Conservation (phyloP, 495 filamentous ascomycete species). For the Margaritispora aquatica region DNA sequence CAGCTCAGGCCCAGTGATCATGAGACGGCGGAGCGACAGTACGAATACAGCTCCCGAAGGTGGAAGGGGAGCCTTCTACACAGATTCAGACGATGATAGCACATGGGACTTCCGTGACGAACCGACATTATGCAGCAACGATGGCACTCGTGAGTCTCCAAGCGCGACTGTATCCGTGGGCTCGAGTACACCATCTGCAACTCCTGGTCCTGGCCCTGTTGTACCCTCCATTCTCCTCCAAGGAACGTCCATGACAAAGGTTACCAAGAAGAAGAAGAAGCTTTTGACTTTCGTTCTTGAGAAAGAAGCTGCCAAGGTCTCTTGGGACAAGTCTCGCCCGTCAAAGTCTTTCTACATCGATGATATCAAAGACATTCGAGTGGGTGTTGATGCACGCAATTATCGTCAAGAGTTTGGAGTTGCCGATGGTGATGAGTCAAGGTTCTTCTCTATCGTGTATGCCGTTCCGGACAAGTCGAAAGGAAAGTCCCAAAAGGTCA, state of each 20-base stretch:
- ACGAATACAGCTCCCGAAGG: conserved; percentile 55
- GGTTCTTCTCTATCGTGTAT: conserved; percentile 88
- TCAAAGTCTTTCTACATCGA: conserved; percentile 87
- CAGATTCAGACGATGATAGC: conserved; percentile 60
- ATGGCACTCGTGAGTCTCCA: conserved; percentile 28
- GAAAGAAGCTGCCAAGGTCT: conserved; percentile 73
- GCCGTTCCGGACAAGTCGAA: conserved; percentile 61
- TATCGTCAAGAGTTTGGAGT: conserved; percentile 81
- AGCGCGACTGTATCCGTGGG: conserved; percentile 31
- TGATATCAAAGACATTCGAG: conserved; percentile 84
- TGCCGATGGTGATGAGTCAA: conserved; percentile 50
- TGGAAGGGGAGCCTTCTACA: conserved; percentile 47
- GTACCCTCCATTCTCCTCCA: conserved; percentile 64
- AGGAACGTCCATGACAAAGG: conserved; percentile 70
- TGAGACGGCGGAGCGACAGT: conserved; percentile 82
- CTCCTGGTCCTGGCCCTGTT: conserved; percentile 52
- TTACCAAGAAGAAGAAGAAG: conserved; percentile 76
- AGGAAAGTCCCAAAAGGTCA: conserved; percentile 61
- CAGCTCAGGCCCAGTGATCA: conserved; percentile 81
- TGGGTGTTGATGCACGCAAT: conserved; percentile 78
- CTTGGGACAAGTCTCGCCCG: conserved; percentile 74
- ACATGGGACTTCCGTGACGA: conserved; percentile 30
- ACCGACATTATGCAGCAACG: conserved; percentile 20
- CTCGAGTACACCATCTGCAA: conserved; percentile 24
- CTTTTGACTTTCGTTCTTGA: conserved; percentile 72